Percentiles rank a stretch among this genome's conserved stretches.
phyloP scores from a whole-genome alignment of 192 early-diverging fungal species.

The Mortierella antarctica region DNA sequence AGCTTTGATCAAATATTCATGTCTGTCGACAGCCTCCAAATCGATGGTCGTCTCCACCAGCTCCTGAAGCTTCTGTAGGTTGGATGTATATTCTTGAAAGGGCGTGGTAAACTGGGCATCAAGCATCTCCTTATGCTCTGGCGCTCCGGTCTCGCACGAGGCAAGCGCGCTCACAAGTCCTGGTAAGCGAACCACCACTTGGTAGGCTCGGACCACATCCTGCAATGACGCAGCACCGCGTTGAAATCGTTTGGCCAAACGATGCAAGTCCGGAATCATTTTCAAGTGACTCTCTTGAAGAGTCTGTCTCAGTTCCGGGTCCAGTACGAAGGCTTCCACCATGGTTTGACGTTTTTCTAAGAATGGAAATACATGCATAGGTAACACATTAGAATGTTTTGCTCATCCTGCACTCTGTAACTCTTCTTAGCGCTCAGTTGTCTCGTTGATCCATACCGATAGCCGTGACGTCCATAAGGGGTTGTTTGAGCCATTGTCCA shows the following conservation, averaged over 20 bases:
- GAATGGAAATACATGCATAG: neutral
- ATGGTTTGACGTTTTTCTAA: constrained; percentile 75
- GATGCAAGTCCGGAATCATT: constrained; percentile 87
- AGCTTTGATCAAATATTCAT: constrained; percentile 90
- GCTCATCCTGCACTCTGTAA: too few species aligned
- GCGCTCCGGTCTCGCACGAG: constrained; percentile 52
- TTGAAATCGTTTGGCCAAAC: constrained; percentile 88
- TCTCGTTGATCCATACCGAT: constrained; percentile 64
- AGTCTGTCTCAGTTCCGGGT: constrained; percentile 70
- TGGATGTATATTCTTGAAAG: constrained; percentile 60
- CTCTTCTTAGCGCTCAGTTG: neutral
- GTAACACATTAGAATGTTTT: neutral
- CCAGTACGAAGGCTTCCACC: constrained; percentile 75
- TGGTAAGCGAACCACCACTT: constrained; percentile 81
- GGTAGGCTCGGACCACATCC: constrained; percentile 92
- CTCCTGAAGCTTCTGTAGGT: constrained; percentile 76
- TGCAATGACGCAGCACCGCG: constrained; percentile 80
- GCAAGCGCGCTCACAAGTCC: constrained; percentile 68
- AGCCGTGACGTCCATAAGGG: constrained; percentile 74
- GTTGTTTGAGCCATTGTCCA: constrained; percentile 94
- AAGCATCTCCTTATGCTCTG: constrained; percentile 58
- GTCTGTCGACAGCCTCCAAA: constrained; percentile 81
- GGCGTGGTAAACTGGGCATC: constrained; percentile 63
- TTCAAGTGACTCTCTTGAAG: constrained; percentile 82
- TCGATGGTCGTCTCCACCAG: constrained; percentile 94